These are phyloP conservation scores for Begonia peltatifolia DNA, from an alignment of 306 rosid species.

Conservation along the genomic window DNA sequence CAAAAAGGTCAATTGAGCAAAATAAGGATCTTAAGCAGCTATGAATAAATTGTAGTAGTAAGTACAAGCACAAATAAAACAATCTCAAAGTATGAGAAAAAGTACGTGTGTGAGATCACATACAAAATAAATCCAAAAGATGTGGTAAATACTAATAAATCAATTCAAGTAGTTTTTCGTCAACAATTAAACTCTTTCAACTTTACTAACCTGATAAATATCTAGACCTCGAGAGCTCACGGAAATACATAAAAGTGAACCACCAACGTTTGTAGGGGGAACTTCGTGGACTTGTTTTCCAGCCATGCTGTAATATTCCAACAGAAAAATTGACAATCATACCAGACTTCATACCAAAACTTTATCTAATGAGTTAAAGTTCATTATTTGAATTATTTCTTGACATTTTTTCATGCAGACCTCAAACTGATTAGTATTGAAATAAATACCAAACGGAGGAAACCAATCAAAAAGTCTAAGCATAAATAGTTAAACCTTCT, in stretches of 20 bases:
- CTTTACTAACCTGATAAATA: conserved; percentile 46
- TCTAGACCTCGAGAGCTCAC: conserved; percentile 70
- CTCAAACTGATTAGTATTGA: no score
- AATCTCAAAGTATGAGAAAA: no score
- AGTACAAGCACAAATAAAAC: no score
- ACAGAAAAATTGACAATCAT: conserved; percentile 4
- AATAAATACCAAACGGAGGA: not conserved
- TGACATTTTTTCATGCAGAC: not conserved
- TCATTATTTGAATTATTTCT: not conserved
- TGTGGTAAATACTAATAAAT: no score
- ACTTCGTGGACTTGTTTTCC: conserved; percentile 77
- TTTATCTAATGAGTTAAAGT: not conserved
- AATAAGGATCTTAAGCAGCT: no score
- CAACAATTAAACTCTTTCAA: no score
- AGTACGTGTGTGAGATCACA: no score
- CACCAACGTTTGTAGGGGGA: conserved; percentile 61
- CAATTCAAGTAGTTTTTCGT: no score
- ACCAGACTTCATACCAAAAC: not conserved
- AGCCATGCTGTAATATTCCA: conserved; percentile 59
- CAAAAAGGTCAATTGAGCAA: no score
- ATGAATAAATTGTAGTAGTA: no score
- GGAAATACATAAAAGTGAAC: conserved; percentile 58
- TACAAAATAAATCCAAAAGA: no score
- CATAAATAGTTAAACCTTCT: no score
- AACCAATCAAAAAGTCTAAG: not conserved